Evolutionary conservation across 768 basidiomycete genomes (phyloP), one percentile per base, ranked within the genome.

Genomic region (Pilatotrama ljubarskyi): DNA sequence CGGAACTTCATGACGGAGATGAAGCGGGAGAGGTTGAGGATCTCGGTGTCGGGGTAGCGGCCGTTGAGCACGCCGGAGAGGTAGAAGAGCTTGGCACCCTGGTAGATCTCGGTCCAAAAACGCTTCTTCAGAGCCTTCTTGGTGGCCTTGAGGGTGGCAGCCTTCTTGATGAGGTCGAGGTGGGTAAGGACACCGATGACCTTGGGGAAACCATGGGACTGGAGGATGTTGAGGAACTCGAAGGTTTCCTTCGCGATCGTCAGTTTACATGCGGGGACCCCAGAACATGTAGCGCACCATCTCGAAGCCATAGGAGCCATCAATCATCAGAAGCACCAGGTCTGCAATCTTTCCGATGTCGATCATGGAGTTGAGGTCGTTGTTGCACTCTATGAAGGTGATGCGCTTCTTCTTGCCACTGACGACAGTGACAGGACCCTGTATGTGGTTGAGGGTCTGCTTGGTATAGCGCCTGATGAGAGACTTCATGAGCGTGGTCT

Each of bases 41-140:
- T 95, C 76, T 99, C 97, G 18, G 85, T 86, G 74, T 99, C 97
- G 29, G 96, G 96, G 72, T 99, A 99, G 35, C 96, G 92, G 15
- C 97, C 97, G 66, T 99, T 98, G 66, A 98, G 83, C 24, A 99
- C 93, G 14, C 96, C 97, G 1, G 93, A 95, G 49, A 98, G 87
- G 72, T 98, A 98, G 95, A 73, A 98, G 8, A 99, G 85, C 73
- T 99, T 99, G 29, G 97, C 96, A 50, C 97, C 97, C 68, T 95
- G 91, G 73, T 98, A 98, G 13, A 99, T 98, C 74, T 99, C 97
- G 0, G 95, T 93, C 97, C 97, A 99, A 78, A 99, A 99, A 10
- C 97, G 91, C 70, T 93, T 97, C 76, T 99, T 99, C 38, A 99
- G 84, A 0, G 87, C 77, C 69, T 97, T 97, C 78, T 98, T 99